Conservation (phyloP, 2,329 filamentous ascomycete genomes). For the Chlorencoelia australis region DNA sequence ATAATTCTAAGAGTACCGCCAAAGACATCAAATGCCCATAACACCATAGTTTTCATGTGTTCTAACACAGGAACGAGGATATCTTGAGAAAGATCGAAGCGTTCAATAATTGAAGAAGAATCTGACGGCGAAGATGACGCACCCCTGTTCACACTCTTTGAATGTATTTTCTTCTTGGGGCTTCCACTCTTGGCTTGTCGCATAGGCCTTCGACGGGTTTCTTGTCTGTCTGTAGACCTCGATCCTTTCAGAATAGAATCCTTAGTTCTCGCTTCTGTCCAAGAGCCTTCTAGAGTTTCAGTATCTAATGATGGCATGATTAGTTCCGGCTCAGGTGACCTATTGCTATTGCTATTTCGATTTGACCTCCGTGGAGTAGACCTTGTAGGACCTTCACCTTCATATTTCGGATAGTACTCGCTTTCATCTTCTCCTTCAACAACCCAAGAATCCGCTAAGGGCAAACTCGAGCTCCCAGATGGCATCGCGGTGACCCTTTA, state of each 20-base stretch:
- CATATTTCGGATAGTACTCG: constrained; percentile 14
- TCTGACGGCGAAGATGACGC: neutral
- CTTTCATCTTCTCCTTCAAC: constrained; percentile 21
- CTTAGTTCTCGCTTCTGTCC: constrained; percentile 16
- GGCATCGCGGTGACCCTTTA: constrained; percentile 14
- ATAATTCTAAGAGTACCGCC: constrained; percentile 49
- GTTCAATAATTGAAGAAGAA: neutral
- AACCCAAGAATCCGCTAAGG: constrained; percentile 26
- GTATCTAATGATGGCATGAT: constrained; percentile 26
- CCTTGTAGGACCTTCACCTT: constrained; percentile 10
- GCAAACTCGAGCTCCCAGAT: constrained; percentile 12
- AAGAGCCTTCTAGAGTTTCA: constrained; percentile 23
- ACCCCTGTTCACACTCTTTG: too few relatives aligned
- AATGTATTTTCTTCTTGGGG: too few relatives aligned
- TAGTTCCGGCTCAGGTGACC: constrained; percentile 25
- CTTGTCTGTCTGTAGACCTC: constrained; percentile 12
- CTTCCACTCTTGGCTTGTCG: constrained; percentile 12
- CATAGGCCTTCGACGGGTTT: constrained; percentile 14
- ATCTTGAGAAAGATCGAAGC: constrained; percentile 6
- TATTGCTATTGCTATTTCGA: constrained; percentile 14
- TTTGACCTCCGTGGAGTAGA: constrained; percentile 14
- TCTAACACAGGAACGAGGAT: constrained; percentile 9
- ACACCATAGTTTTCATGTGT: constrained; percentile 19
- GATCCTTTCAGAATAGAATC: constrained; percentile 11
- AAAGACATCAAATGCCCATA: constrained; percentile 46